phyloP scores from a whole-genome alignment of 1,284 basidiomycete species.

The Sanghuangporus weigelae region DNA sequence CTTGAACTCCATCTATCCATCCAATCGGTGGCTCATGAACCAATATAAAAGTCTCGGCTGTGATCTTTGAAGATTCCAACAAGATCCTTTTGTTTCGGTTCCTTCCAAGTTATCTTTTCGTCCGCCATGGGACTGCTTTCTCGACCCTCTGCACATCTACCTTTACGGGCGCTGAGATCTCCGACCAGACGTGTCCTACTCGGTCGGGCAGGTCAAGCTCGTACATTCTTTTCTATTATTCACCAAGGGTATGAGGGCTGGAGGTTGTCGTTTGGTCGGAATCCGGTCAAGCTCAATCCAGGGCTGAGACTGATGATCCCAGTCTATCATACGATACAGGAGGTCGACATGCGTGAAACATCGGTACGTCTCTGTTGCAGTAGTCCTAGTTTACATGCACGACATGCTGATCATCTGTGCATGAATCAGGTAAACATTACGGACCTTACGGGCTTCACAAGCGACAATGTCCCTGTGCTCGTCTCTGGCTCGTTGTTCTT shows the following conservation, averaged over 20 bases:
- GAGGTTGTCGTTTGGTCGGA: conserved; percentile 41
- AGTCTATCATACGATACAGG: conserved; percentile 36
- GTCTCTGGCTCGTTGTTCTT: conserved; percentile 49
- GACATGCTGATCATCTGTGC: conserved; percentile 11
- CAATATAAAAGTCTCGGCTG: background rate
- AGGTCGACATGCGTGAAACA: conserved; percentile 43
- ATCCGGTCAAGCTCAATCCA: conserved; percentile 38
- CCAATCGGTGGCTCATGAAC: background rate
- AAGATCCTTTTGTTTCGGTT: background rate
- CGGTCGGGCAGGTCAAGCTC: background rate
- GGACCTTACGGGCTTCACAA: conserved; percentile 38
- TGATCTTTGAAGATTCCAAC: background rate
- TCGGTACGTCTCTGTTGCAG: conserved; percentile 30
- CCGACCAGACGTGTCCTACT: background rate
- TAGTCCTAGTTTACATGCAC: background rate
- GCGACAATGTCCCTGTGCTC: conserved; percentile 47
- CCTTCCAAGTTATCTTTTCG: background rate
- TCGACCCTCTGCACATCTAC: background rate
- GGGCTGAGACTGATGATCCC: conserved; percentile 43
- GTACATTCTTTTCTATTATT: conserved; percentile 39
- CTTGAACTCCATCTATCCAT: background rate
- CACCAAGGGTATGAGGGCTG: conserved; percentile 47
- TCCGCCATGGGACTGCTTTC: background rate
- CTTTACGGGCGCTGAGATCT: background rate
- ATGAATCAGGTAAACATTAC: conserved; percentile 17